Percentiles rank a stretch among this genome's conserved stretches.
Conservation (phyloP, 345 rosid genomes). For the Turritis glabra region DNA sequence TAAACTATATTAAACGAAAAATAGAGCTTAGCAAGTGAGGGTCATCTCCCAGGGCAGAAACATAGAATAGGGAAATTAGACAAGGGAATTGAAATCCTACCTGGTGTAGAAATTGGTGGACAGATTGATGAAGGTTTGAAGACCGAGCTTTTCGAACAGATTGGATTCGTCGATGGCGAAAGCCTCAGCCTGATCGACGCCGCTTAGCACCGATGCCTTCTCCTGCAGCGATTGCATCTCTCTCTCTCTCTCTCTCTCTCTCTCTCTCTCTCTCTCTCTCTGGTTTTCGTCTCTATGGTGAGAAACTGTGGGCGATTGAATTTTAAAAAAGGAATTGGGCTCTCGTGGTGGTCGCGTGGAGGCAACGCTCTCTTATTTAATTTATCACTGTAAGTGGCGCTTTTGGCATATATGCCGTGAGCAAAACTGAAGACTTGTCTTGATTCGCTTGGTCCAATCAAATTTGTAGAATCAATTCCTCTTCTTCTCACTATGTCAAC, state of each 20-base stretch:
- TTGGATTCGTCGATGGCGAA: constrained; percentile 79
- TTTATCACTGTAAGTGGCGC: background rate
- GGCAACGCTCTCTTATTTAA: constrained; percentile 32
- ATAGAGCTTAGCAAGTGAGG: background rate
- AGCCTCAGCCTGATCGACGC: constrained; percentile 69
- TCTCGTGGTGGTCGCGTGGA: constrained; percentile 40
- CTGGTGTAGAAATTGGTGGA: constrained; percentile 93
- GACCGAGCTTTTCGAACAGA: constrained; percentile 76
- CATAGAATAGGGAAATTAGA: background rate
- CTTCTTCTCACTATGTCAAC: background rate
- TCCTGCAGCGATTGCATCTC: constrained; percentile 81
- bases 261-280: background rate
- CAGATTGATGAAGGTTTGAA: constrained; percentile 73
- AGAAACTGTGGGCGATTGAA: constrained; percentile 31
- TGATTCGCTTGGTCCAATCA: background rate
- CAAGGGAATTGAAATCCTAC: constrained; percentile 32
- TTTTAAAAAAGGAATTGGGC: background rate
- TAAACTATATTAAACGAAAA: background rate
- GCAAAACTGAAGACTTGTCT: background rate
- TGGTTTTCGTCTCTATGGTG: background rate
- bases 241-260: background rate
- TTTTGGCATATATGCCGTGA: background rate
- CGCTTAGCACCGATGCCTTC: constrained; percentile 85
- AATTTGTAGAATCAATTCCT: background rate
- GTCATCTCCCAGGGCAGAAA: background rate